Base-by-base conservation (phyloP, 352 stramenopile species). In the Globisporangium apiculatum region DNA sequence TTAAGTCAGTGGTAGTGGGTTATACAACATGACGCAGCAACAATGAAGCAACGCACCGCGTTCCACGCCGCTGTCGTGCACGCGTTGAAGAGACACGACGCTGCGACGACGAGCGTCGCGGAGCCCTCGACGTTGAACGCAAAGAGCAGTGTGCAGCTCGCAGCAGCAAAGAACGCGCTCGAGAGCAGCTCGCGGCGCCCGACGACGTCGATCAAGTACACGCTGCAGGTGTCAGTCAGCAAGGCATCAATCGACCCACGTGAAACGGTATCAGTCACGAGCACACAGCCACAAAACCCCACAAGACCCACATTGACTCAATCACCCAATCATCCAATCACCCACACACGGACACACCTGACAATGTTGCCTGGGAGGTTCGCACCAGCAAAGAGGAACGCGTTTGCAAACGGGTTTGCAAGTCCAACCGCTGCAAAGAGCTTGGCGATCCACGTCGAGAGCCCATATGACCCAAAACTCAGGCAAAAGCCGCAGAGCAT, bases 371-470 rank as follows among this genome's bases (percentile, higher is more conserved):
- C 92, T 2, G 92, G 92, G 1, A 98, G 61, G 66, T 96, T 97
- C 35, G 86, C 82, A 7, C 80, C 71, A 11, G 92, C 90, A 80
- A 97, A 97, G 14, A 97, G 67, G 58, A 97, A 93, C 12, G 89
- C 86, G 72, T 97, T 97, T n/a, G 84, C 84, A 62, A 97, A 97
- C 7, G 80, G 77, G 42, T 97, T 86, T 59, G 83, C 78, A n/a
- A 97, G 68, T 35, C 94, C 71, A 42, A 96, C 77, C 37, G 69
- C 78, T 52, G 91, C 64, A 72, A 98, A 97, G 0, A 98, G 61
- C 56, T 87, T 97, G 37, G 94, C 97, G 60, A 98, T 97, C 92
- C 92, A 98, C 31, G 90, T 97, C 8, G 87, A 88, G 18, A 98
- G 68, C 11, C 91, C 91, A 62, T 98, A 98, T 11, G 84, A 96